A percentile compares a stretch with the other conserved stretches of the same genome.
Conservation (phyloP, 129 eudicot genomes). For the Artemisia tridentata region DNA sequence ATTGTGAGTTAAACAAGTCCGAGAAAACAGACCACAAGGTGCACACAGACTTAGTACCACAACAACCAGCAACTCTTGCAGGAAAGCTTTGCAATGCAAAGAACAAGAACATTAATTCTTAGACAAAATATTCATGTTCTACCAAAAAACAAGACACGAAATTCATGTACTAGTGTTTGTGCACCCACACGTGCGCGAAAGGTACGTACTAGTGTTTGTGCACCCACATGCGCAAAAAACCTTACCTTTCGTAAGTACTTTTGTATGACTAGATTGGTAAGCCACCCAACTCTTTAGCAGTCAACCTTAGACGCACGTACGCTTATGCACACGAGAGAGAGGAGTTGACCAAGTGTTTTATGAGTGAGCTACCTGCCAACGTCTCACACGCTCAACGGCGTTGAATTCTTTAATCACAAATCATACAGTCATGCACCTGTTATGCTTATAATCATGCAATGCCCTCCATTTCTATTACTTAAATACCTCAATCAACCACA, state of each 20-base stretch:
- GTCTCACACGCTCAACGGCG: constrained; percentile 91
- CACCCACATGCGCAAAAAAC: constrained; percentile 22
- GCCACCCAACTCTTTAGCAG: constrained; percentile 32
- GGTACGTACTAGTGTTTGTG: background rate
- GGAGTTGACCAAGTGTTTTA: constrained; percentile 79
- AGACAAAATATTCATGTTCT: constrained; percentile 15
- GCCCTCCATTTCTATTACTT: constrained; percentile 20
- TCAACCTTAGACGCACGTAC: constrained; percentile 42
- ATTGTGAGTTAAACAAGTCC: background rate
- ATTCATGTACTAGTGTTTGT: constrained; percentile 9
- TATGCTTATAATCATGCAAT: constrained; percentile 40
- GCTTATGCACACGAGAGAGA: constrained; percentile 18
- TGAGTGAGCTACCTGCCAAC: constrained; percentile 91
- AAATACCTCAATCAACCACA: constrained; percentile 24
- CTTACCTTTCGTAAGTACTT: constrained; percentile 24
- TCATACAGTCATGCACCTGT: constrained; percentile 64
- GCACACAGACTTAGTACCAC: constrained; percentile 15
- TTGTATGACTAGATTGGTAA: constrained; percentile 40
- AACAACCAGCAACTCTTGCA: constrained; percentile 57
- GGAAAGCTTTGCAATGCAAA: constrained; percentile 62
- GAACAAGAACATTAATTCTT: constrained; percentile 25
- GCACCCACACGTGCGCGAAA: too few relatives aligned
- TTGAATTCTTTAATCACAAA: constrained; percentile 83
- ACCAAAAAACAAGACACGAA: constrained; percentile 23
- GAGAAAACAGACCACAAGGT: constrained; percentile 19